Evolutionary conservation across 1,139 yeast genomes (phyloP).

Genomic region (Kodamaea plutei): DNA sequence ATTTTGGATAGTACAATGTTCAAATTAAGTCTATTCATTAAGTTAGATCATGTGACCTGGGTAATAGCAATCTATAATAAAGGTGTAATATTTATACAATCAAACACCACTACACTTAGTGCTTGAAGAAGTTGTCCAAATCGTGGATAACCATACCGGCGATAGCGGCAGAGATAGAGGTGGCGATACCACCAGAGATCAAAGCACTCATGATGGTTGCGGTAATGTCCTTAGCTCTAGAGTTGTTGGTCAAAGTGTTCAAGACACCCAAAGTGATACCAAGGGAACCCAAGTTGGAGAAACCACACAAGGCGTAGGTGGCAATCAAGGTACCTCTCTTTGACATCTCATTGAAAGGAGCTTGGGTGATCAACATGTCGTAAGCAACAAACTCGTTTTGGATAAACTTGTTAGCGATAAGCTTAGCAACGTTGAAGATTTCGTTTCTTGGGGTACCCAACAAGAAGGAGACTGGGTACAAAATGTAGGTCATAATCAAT

Average conservation of each 20-base stretch:
- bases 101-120: background rate
- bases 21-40: too few species aligned
- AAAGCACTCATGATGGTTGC: constrained; percentile 48
- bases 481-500: constrained; percentile 53
- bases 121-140: constrained; percentile 18
- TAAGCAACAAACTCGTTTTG: constrained; percentile 67
- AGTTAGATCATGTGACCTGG: too few species aligned
- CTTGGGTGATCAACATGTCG: constrained; percentile 35
- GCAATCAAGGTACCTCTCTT: constrained; percentile 56
- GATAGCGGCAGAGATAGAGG: constrained; percentile 58
- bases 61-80: too few species aligned
- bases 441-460: constrained; percentile 60
- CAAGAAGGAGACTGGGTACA: constrained; percentile 60
- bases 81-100: too few species aligned
- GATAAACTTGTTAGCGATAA: constrained; percentile 56
- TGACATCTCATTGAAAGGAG: constrained; percentile 48
- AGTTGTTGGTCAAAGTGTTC: constrained; percentile 52
- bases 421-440: constrained; percentile 46
- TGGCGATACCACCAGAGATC: constrained; percentile 52
- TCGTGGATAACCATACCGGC: constrained; percentile 68
- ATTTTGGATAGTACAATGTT: too few species aligned
- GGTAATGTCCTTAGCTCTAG: constrained; percentile 49
- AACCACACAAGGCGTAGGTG: constrained; percentile 64
- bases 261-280: constrained; percentile 65
- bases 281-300: constrained; percentile 60